A percentile compares a stretch with the other conserved stretches of the same genome.
These are phyloP conservation scores for Penicillium sp. DNA, from an alignment of 2,329 filamentous ascomycete species.

Conservation along the genomic window DNA sequence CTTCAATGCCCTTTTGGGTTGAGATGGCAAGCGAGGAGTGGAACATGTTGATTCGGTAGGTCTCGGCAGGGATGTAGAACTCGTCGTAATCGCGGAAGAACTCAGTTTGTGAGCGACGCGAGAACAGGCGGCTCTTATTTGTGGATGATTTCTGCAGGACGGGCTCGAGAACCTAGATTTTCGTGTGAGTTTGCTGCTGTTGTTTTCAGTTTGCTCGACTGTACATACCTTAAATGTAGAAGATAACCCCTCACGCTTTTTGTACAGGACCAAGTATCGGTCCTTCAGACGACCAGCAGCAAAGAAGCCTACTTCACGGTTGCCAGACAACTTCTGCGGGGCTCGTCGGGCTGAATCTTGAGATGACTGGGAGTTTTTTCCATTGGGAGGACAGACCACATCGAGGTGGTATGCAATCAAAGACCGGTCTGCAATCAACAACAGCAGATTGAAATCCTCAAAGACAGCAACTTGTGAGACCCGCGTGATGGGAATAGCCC, in stretches of 20 bases:
- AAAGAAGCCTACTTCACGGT: slow-evolving; percentile 94
- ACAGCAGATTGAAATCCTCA: slow-evolving; percentile 90
- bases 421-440: slow-evolving; percentile 86
- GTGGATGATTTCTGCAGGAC: slow-evolving; percentile 90
- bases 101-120: slow-evolving; percentile 73
- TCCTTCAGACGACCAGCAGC: slow-evolving; percentile 97
- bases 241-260: slow-evolving; percentile 86
- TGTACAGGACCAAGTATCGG: slow-evolving; percentile 90
- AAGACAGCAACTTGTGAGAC: slow-evolving; percentile 93
- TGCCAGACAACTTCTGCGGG: slow-evolving; percentile 83
- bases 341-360: slow-evolving; percentile 74
- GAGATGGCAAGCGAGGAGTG: slow-evolving; percentile 89
- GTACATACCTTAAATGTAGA: slow-evolving; percentile 73
- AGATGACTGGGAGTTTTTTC: slow-evolving; percentile 45
- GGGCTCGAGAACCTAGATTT: slow-evolving; percentile 74
- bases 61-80: slow-evolving; percentile 96
- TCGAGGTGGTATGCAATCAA: slow-evolving; percentile 93
- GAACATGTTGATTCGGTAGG: slow-evolving; percentile 93
- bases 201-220: not conserved
- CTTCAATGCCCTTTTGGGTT: slow-evolving; percentile 88
- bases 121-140: slow-evolving; percentile 69
- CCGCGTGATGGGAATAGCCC: slow-evolving; percentile 71
- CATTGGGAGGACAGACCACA: slow-evolving; percentile 61
- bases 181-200: not conserved
- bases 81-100: slow-evolving; percentile 98